Evolutionary conservation across 306 rosid genomes (phyloP), one percentile per base, ranked within the genome.

Genomic region (Rosa multiflora): DNA sequence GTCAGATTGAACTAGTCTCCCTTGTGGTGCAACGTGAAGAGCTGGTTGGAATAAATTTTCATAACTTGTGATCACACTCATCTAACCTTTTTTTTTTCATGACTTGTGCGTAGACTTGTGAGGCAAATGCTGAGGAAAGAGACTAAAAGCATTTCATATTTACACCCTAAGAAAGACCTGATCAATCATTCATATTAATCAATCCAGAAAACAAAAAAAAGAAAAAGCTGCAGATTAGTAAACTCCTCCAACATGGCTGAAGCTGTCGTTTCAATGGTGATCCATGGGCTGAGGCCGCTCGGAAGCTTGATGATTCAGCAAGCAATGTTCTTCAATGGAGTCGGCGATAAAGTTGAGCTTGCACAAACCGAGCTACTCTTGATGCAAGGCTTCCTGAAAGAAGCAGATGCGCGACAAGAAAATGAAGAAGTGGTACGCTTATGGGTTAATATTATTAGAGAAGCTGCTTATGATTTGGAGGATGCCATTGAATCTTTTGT

Each of bases 401-500:
- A 77, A 7, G 80, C 74, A 20, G 74, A 77, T 51, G 52, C 74
- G 7, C 1, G 12, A 14, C 71, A 9, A 39, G 23, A 59, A 29
- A 0, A 49, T 11, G 73, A 76, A n/a, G 37, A 20, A 52, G 70
- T 26, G 6, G 64, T 77, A 4, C 74, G 53, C 52, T 9, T 32
- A 0, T 67, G 73, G 64, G 73, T 77, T 11, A 43, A 8, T 8
- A 8, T 35, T 2, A 13, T 66, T 8, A 77, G 64, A 66, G 74
- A 77, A 35, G 35, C 67, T 51, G 64, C 80, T 37, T 66, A 77
- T 39, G 80, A 49, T 66, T 52, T 77, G 37, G 10, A 39, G 44
- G 94, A 90, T 83, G 78, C 53, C n/a, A 77, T 88, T 55, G 85
- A 82, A 5, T 53, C 84, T 46, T 84, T 78, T 77, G 83, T 72